A percentile compares a stretch with the other conserved stretches of the same genome.
These are phyloP conservation scores for Suillus sp. DNA, from an alignment of 768 basidiomycete genomes.

Conservation along the genomic window DNA sequence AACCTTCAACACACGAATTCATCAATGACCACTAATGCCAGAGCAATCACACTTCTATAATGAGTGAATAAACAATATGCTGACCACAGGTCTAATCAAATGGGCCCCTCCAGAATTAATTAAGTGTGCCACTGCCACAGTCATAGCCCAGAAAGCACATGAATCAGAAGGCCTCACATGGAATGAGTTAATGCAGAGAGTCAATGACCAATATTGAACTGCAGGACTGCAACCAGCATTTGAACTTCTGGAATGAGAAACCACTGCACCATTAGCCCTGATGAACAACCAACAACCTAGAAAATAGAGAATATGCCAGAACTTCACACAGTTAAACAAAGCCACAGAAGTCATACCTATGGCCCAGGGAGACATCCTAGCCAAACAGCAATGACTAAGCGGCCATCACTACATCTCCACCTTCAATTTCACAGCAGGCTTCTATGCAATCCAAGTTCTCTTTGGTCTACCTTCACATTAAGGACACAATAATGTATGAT, in stretches of 20 bases:
- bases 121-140: constrained; percentile 22
- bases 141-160: constrained; percentile 41
- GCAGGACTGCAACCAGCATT: neutral
- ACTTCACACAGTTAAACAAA: constrained; percentile 38
- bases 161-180: constrained; percentile 30
- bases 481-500: no score
- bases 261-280: neutral
- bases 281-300: neutral
- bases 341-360: constrained; percentile 32
- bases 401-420: constrained; percentile 38
- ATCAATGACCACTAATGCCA: constrained; percentile 2
- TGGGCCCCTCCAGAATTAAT: neutral
- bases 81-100: neutral
- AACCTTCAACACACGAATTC: neutral
- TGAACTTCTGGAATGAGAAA: neutral
- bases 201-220: constrained; percentile 32
- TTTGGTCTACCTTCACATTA: no score
- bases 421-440: neutral
- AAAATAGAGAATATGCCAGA: constrained; percentile 42
- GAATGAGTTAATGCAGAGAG: constrained; percentile 35
- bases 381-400: constrained; percentile 39
- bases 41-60: constrained; percentile 8
- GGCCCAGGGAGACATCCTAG: constrained; percentile 40
- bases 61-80: neutral
- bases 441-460: neutral